These are phyloP conservation scores for Salix viminalis DNA, from an alignment of 345 rosid species.

Conservation along the genomic window DNA sequence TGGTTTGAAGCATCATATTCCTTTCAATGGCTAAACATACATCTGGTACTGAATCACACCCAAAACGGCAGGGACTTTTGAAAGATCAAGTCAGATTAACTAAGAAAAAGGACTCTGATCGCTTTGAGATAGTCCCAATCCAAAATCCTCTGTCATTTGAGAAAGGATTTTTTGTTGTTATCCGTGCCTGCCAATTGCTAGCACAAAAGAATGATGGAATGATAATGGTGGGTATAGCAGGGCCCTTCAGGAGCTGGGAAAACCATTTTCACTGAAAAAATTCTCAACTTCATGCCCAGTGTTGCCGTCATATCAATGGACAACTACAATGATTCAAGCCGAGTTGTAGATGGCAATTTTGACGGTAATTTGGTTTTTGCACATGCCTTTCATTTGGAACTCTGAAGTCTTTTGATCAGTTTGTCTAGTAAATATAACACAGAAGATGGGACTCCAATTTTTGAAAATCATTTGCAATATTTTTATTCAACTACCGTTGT, in stretches of 20 bases:
- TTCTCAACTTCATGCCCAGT: slow-evolving; percentile 76
- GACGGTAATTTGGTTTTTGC: slow-evolving; percentile 51
- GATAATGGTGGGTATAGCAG: slow-evolving; percentile 80
- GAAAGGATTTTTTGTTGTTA: slow-evolving; percentile 83
- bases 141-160: slow-evolving; percentile 73
- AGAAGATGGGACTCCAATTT: background rate
- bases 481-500: background rate
- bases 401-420: background rate
- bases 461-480: background rate
- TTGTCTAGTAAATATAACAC: background rate
- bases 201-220: slow-evolving; percentile 88
- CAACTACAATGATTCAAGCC: slow-evolving; percentile 84
- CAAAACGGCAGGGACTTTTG: slow-evolving; percentile 60
- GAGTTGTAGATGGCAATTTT: slow-evolving; percentile 90
- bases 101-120: slow-evolving; percentile 68
- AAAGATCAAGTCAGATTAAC: slow-evolving; percentile 77
- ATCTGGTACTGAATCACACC: slow-evolving; percentile 53
- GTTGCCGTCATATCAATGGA: slow-evolving; percentile 91
- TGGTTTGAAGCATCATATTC: slow-evolving; percentile 4
- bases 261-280: slow-evolving; percentile 89
- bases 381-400: background rate
- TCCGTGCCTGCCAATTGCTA: slow-evolving; percentile 87
- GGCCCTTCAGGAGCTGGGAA: slow-evolving; percentile 99
- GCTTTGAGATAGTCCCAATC: slow-evolving; percentile 68
- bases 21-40: slow-evolving; percentile 47